Evolutionary conservation across 495 filamentous ascomycete species (phyloP).

Genomic region (Lasiosphaeriaceae sp.): DNA sequence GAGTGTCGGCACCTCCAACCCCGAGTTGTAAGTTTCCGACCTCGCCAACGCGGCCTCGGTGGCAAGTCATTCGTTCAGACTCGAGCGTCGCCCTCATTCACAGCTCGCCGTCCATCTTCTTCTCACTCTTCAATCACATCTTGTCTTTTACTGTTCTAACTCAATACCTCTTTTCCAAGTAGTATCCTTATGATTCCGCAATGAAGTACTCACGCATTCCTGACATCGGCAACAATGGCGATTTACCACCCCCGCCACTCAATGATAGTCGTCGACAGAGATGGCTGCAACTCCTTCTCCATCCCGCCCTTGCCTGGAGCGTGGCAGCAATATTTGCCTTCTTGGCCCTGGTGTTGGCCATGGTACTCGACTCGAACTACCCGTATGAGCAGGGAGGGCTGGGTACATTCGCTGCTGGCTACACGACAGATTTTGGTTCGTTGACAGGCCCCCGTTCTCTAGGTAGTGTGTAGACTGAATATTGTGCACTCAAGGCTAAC

Average conservation of each 20-base stretch:
- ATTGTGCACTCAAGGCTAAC: too few species aligned
- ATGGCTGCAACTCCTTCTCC: conserved; percentile 25
- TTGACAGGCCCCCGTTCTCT: neutral
- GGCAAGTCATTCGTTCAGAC: too few species aligned
- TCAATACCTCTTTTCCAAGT: too few species aligned
- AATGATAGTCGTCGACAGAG: neutral
- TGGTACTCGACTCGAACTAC: neutral
- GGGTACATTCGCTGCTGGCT: neutral
- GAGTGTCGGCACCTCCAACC: too few species aligned
- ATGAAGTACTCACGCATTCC: neutral
- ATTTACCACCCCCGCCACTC: neutral
- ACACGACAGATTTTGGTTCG: neutral
- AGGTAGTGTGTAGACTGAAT: too few species aligned
- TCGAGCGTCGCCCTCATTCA: too few species aligned
- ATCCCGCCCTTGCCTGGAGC: conserved; percentile 8
- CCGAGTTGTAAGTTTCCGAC: too few species aligned
- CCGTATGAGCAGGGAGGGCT: neutral
- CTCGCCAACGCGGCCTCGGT: too few species aligned
- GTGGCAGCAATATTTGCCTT: neutral
- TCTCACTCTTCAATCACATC: too few species aligned
- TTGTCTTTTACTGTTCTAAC: too few species aligned
- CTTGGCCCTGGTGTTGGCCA: neutral
- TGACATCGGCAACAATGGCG: neutral
- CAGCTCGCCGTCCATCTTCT: too few species aligned
- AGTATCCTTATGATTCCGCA: too few species aligned